Percentiles rank a stretch among this genome's conserved stretches.
Evolutionary conservation across 2,329 filamentous ascomycete genomes (phyloP).

Genomic region (Aspergillus ruber): DNA sequence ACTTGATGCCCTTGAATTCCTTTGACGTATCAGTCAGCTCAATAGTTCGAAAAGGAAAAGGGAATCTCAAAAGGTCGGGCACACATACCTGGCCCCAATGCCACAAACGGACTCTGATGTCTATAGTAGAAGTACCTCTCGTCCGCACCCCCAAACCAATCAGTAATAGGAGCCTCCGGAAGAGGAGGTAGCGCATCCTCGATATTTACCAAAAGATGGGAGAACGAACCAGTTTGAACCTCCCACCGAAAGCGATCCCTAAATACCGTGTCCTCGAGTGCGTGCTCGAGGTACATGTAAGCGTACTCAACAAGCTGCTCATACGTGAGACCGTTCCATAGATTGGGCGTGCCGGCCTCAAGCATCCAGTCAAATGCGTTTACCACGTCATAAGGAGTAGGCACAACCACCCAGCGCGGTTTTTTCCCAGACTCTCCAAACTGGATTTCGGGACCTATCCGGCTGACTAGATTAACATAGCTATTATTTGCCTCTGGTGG

Average conservation of each 20-base stretch:
- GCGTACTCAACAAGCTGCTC: slow-evolving; percentile 14
- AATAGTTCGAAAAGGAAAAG: neutral
- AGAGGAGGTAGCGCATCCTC: slow-evolving; percentile 18
- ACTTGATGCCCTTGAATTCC: neutral
- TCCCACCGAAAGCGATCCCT: slow-evolving; percentile 8
- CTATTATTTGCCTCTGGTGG: too few species aligned
- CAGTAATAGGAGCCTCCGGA: slow-evolving; percentile 8
- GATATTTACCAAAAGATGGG: slow-evolving; percentile 4
- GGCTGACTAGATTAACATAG: neutral
- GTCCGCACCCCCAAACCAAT: slow-evolving; percentile 1
- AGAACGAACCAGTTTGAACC: slow-evolving; percentile 3
- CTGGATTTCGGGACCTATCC: slow-evolving; percentile 1
- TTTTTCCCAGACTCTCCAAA: slow-evolving; percentile 4
- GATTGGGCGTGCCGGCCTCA: slow-evolving; percentile 10
- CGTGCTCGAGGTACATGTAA: slow-evolving; percentile 12
- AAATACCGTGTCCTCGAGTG: slow-evolving; percentile 8
- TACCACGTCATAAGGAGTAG: neutral
- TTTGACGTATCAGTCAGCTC: neutral
- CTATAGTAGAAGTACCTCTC: slow-evolving; percentile 1
- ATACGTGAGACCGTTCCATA: slow-evolving; percentile 1
- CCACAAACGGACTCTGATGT: slow-evolving; percentile 6
- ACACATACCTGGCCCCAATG: neutral
- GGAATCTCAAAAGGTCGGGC: neutral
- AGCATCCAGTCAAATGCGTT: slow-evolving; percentile 12
- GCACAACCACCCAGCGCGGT: slow-evolving; percentile 10